phyloP scores from a whole-genome alignment of 257 asterid species.

The Penstemon eatonii region DNA sequence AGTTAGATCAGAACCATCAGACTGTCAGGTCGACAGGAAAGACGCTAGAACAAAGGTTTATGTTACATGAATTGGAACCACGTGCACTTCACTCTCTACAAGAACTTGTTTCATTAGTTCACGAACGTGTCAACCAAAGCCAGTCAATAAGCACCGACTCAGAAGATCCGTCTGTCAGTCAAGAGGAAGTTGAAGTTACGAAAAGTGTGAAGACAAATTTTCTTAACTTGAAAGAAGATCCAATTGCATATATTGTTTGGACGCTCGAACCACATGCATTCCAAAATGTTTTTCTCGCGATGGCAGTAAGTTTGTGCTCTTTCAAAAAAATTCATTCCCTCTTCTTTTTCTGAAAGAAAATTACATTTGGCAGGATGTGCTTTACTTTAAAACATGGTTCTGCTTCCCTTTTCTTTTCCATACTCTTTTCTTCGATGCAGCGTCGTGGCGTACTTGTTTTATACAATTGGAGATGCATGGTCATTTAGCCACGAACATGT shows the following conservation, averaged over 20 bases:
- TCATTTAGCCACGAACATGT: constrained; percentile 11
- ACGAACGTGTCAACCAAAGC: constrained; percentile 51
- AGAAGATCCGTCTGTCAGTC: constrained; percentile 34
- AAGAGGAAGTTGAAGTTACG: constrained; percentile 38
- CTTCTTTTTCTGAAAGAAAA: constrained; percentile 17
- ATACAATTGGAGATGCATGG: constrained; percentile 25
- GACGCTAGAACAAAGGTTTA: constrained; percentile 35
- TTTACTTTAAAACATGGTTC: constrained; percentile 25
- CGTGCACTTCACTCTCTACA: constrained; percentile 58
- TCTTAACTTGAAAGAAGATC: constrained; percentile 64
- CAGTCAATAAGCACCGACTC: constrained; percentile 39
- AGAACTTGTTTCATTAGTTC: constrained; percentile 73
- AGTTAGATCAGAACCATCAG: constrained; percentile 34
- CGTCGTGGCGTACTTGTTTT: constrained; percentile 16
- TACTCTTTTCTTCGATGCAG: constrained; percentile 15
- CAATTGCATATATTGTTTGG: constrained; percentile 71
- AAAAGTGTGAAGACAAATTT: constrained; percentile 32
- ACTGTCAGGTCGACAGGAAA: constrained; percentile 36
- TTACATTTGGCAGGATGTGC: constrained; percentile 18
- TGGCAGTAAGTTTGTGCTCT: constrained; percentile 70
- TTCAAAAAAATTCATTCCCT: constrained; percentile 11
- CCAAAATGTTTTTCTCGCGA: constrained; percentile 57
- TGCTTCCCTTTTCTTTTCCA: constrained; percentile 21
- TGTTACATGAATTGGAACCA: constrained; percentile 64
- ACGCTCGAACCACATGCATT: constrained; percentile 64